A percentile compares a stretch with the other conserved stretches of the same genome.
Conservation (phyloP, 169 alveolate species). For the Plasmodium blacklocki region DNA sequence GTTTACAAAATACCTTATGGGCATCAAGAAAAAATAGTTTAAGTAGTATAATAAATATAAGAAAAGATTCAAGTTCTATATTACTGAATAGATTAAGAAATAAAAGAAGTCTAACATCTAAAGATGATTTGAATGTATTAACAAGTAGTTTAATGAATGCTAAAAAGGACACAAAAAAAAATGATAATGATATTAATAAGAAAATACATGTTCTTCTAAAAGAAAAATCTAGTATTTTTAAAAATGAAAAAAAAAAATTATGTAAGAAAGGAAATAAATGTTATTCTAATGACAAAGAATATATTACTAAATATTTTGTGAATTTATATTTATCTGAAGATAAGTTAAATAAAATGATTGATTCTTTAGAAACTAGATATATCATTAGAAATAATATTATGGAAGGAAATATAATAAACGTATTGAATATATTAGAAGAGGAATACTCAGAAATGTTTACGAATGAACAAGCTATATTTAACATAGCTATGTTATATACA, state of each 20-base stretch:
- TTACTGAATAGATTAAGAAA: constrained; percentile 42
- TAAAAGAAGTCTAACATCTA: constrained; percentile 65
- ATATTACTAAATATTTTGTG: constrained; percentile 48
- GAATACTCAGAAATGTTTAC: constrained; percentile 54
- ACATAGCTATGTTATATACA: constrained; percentile 68
- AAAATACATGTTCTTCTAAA: constrained; percentile 32
- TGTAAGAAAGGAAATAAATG: constrained; percentile 36
- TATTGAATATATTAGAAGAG: constrained; percentile 59
- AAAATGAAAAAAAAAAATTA: constrained; percentile 57
- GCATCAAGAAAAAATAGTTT: constrained; percentile 50
- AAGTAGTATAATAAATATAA: constrained; percentile 51
- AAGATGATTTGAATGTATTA: constrained; percentile 43
- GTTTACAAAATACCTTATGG: constrained; percentile 30
- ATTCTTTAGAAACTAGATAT: constrained; percentile 56
- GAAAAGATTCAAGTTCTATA: constrained; percentile 51
- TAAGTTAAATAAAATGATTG: constrained; percentile 44
- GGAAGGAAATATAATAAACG: constrained; percentile 63
- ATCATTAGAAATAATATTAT: constrained; percentile 43
- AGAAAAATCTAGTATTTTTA: constrained; percentile 31
- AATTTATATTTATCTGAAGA: constrained; percentile 65
- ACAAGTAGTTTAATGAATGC: constrained; percentile 20
- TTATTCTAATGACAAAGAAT: constrained; percentile 48
- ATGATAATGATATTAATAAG: constrained; percentile 52
- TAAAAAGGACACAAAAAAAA: constrained; percentile 54
- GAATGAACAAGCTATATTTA: constrained; percentile 31